Evolutionary conservation across 2,329 filamentous ascomycete genomes (phyloP).

Genomic region (Penicillium sp.): DNA sequence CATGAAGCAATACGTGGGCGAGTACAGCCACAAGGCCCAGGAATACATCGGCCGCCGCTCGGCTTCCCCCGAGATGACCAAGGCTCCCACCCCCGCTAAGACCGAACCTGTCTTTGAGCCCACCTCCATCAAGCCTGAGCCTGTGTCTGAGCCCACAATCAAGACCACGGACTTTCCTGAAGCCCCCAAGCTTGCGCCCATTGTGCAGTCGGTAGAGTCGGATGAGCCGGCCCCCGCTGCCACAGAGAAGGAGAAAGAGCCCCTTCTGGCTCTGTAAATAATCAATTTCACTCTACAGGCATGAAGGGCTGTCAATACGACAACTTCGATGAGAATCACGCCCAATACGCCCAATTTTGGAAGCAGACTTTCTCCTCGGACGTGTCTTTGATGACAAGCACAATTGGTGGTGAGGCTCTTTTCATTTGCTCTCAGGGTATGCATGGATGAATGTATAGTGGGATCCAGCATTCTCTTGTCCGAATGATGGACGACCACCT

Average conservation of each 20-base stretch:
- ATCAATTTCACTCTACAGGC: not conserved
- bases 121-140: slow-evolving; percentile 35
- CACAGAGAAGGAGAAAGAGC: slow-evolving; percentile 34
- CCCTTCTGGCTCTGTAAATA: slow-evolving; percentile 35
- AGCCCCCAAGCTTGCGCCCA: slow-evolving; percentile 44
- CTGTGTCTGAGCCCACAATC: slow-evolving; percentile 1
- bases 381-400: slow-evolving; percentile 14
- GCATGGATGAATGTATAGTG: slow-evolving; percentile 16
- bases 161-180: slow-evolving; percentile 54
- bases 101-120: slow-evolving; percentile 14
- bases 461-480: slow-evolving; percentile 5
- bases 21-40: slow-evolving; percentile 63
- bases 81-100: slow-evolving; percentile 23
- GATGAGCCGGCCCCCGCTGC: slow-evolving; percentile 34
- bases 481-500: slow-evolving; percentile 11
- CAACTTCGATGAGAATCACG: slow-evolving; percentile 6
- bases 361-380: slow-evolving; percentile 10
- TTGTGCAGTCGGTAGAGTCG: slow-evolving; percentile 27
- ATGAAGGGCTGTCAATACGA: not conserved
- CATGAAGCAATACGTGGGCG: slow-evolving; percentile 60
- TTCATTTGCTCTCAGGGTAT: slow-evolving; percentile 7
- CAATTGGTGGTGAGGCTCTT: slow-evolving; percentile 1
- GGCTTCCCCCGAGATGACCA: slow-evolving; percentile 35
- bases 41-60: slow-evolving; percentile 52
- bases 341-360: slow-evolving; percentile 3